Base-by-base conservation (phyloP, 441 rosid species). In the Hura crepitans region DNA sequence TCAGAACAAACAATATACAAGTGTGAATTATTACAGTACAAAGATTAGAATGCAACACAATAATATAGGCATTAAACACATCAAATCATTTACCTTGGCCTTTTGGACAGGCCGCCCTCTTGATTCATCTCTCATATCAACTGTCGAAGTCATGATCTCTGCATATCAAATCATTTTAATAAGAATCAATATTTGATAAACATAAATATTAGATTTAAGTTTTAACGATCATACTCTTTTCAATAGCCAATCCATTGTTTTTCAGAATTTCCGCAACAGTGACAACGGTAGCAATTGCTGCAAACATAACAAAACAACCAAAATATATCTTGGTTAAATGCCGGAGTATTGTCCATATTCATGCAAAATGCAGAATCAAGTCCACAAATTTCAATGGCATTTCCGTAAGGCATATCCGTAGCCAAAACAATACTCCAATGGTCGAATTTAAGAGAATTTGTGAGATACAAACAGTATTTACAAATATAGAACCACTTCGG, bases 271-370 rank as follows among this genome's bases (percentile, higher is more conserved):
- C 93, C 3, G 96, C 88, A 73, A 90, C 81, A 11, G 89, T 87
- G 50, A 90, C 91, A 72, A 87, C 89, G 0, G 93, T 85, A 12
- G 96, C 91, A 57, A 90, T 90, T 55, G 93, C 90, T 82, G 83
- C 20, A 54, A 7, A 25, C 4, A 56, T 18, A 60, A 35, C 6
- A 22, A 7, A 66, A 10, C 17, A 68, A 61, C n/a, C 9, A 31
- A 20, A 28, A 10, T 25, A 66, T 30, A 6, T 22, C 17, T n/a
- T 20, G 18, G 53, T n/a, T n/a, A 14, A 68, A 18, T 18, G 45
- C 55, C 51, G 49, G 27, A 39, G 51, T 3, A 53, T 15, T 50
- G 50, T 22, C 15, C 49, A 37, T 22, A 27, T 14, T 11, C 25
- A 68, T 17, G 18, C 33, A 30, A 23, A 59, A 20, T 17, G 45